Base-by-base conservation (phyloP, 768 basidiomycete species). In the Agrocybe chaxingu region DNA sequence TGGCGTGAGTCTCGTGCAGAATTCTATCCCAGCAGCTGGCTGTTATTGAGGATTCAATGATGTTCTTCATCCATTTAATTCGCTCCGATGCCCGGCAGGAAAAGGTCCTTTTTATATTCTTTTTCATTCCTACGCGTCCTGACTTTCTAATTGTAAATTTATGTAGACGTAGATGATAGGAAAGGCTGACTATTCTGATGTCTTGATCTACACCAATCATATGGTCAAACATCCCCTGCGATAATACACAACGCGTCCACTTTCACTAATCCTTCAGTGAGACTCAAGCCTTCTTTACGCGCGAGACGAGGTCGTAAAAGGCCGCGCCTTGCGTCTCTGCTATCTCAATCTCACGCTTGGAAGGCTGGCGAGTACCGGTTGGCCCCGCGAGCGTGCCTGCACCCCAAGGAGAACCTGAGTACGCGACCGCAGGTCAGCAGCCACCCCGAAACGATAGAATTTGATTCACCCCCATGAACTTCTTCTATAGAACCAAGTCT, bases 361-460 rank as follows among this genome's bases (percentile, higher is more conserved):
- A 62, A 1, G 84, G 81, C 53, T 72, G 63, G 51, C 83, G 79
- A 5, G 65, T 57, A 3, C 81, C 82, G 46, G 71, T 66, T 2
- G 59, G 34, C 1, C 66, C 74, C 31, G 82, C 75, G 54, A 77
- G 76, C 8, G 85, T 84, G 18, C 85, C 86, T 18, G 89, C 85
- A 38, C 89, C 90, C 80, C 82, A 92, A 16, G 89, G 80, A 11
- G 46, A 54, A 50, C 58, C 54, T 60, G 29, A 16, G 24, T 24
- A 34, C 18, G 12, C 24, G 29, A 57, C 24, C 42, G 45, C 19
- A 35, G 12, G 43, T 5, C 10, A 34, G 19, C 36, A 29, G 6
- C 34, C 3, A 24, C n/a, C 11, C 12, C 42, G 5, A 39, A 18
- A 10, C 2, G 1, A 2, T 2, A 11, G 42, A 32, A 2, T 41